A percentile compares a stretch with the other conserved stretches of the same genome.
These are phyloP conservation scores for Microbotryum scabiosae DNA, from an alignment of 1,284 basidiomycete genomes.

Conservation along the genomic window DNA sequence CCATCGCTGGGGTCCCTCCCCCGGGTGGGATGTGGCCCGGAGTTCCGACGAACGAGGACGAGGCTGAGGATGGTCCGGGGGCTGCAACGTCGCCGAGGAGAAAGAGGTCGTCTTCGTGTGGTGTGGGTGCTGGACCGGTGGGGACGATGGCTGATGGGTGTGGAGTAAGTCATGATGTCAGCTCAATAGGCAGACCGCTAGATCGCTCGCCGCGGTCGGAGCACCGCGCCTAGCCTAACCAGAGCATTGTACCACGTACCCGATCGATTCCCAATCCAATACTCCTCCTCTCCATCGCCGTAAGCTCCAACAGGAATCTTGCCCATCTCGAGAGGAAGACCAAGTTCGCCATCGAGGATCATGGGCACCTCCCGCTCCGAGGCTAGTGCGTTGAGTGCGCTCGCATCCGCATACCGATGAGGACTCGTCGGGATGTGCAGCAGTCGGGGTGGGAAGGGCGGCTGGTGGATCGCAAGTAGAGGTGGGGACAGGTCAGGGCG, in stretches of 20 bases:
- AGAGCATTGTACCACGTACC: neutral
- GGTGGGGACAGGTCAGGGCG: neutral
- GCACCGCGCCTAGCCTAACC: too few relatives aligned
- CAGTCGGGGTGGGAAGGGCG: slow-evolving; percentile 89
- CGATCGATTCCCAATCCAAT: slow-evolving; percentile 31
- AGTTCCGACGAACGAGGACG: slow-evolving; percentile 25
- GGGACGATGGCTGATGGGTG: neutral
- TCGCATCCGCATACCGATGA: slow-evolving; percentile 70
- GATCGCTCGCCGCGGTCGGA: too few relatives aligned
- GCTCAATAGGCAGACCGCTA: too few relatives aligned
- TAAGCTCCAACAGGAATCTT: slow-evolving; percentile 61
- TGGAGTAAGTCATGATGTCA: too few relatives aligned
- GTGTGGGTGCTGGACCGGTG: neutral
- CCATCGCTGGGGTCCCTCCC: slow-evolving; percentile 1
- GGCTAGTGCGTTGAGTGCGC: slow-evolving; percentile 70
- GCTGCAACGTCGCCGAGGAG: slow-evolving; percentile 19
- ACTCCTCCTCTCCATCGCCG: slow-evolving; percentile 56
- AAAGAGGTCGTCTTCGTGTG: slow-evolving; percentile 31
- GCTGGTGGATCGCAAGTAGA: slow-evolving; percentile 35
- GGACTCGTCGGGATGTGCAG: slow-evolving; percentile 79
- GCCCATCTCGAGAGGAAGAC: slow-evolving; percentile 83
- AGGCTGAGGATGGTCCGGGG: slow-evolving; percentile 16
- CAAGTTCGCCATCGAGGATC: slow-evolving; percentile 87
- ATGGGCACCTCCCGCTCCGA: slow-evolving; percentile 75
- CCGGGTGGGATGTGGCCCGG: slow-evolving; percentile 10